phyloP scores from a whole-genome alignment of 352 stramenopile genomes.

The Phytophthora vignae region DNA sequence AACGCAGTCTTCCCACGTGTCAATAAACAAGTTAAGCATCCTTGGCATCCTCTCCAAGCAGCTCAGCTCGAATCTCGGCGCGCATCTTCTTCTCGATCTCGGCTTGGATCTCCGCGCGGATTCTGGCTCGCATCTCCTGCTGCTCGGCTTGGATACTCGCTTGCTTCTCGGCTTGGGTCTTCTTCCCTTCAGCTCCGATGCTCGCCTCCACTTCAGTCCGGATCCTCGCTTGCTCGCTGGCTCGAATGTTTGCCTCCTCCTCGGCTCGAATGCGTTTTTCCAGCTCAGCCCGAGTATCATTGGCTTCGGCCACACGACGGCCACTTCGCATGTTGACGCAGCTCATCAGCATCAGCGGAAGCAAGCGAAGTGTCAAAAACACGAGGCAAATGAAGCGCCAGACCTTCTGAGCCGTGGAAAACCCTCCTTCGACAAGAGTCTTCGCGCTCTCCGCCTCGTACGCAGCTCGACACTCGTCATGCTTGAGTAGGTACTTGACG shows the following conservation, averaged over 20 bases:
- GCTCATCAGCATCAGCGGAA: background rate
- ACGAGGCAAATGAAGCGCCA: background rate
- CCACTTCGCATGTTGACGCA: background rate
- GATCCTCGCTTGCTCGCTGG: conserved; percentile 8
- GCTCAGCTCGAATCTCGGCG: conserved; percentile 17
- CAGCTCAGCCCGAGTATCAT: background rate
- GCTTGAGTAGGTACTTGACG: conserved; percentile 6
- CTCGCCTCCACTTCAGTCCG: conserved; percentile 13
- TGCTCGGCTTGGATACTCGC: background rate
- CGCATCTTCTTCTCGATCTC: conserved; percentile 18
- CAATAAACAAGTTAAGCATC: background rate
- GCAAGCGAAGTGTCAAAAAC: conserved; percentile 7
- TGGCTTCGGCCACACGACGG: background rate
- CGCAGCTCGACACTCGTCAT: conserved; percentile 18
- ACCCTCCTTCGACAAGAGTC: background rate
- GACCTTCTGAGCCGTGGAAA: background rate
- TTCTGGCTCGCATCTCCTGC: conserved; percentile 8
- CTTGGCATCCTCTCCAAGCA: conserved; percentile 9
- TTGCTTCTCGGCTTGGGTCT: background rate
- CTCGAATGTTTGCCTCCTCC: conserved; percentile 18
- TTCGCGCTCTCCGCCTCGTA: conserved; percentile 8
- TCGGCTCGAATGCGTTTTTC: conserved; percentile 22
- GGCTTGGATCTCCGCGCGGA: conserved; percentile 17
- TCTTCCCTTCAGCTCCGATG: conserved; percentile 8
- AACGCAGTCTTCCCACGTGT: too few species aligned